Percentiles rank a stretch among this genome's conserved stretches.
Evolutionary conservation across 1,284 basidiomycete genomes (phyloP).

Genomic region (Rhodotorula sp.): DNA sequence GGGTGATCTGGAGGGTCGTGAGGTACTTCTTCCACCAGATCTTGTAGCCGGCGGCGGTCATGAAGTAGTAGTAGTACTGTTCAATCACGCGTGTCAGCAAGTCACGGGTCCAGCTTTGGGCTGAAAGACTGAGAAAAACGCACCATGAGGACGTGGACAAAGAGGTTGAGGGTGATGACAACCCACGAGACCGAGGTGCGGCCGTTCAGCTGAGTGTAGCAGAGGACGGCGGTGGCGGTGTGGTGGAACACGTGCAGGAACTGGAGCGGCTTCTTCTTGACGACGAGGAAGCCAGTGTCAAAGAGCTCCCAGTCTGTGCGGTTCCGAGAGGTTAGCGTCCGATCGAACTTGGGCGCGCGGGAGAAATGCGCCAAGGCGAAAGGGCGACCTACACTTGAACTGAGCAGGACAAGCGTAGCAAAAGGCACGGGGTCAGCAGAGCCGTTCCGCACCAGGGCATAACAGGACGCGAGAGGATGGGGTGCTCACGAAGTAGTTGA

Average conservation of each 20-base stretch:
- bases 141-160: slow-evolving; percentile 97
- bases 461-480: not conserved
- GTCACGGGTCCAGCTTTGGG: slow-evolving; percentile 20
- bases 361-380: no score
- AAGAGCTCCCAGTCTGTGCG: slow-evolving; percentile 67
- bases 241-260: slow-evolving; percentile 99
- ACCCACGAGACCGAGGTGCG: slow-evolving; percentile 94
- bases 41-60: slow-evolving; percentile 88
- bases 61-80: slow-evolving; percentile 84
- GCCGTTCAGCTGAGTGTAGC: slow-evolving; percentile 91
- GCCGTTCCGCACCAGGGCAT: not conserved
- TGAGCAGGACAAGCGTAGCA: slow-evolving; percentile 5
- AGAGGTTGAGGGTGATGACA: slow-evolving; percentile 86
- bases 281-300: slow-evolving; percentile 94
- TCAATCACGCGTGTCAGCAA: not conserved
- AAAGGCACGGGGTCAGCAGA: not conserved
- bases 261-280: slow-evolving; percentile 96
- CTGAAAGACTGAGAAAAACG: slow-evolving; percentile 8
- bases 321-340: not conserved
- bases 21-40: slow-evolving; percentile 99
- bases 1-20: slow-evolving; percentile 91
- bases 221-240: slow-evolving; percentile 93
- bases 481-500: slow-evolving; percentile 96
- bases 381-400: slow-evolving; percentile 35
- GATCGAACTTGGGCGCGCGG: not conserved